Conservation (phyloP, 495 filamentous ascomycete species). For the Xylaria nigripes region DNA sequence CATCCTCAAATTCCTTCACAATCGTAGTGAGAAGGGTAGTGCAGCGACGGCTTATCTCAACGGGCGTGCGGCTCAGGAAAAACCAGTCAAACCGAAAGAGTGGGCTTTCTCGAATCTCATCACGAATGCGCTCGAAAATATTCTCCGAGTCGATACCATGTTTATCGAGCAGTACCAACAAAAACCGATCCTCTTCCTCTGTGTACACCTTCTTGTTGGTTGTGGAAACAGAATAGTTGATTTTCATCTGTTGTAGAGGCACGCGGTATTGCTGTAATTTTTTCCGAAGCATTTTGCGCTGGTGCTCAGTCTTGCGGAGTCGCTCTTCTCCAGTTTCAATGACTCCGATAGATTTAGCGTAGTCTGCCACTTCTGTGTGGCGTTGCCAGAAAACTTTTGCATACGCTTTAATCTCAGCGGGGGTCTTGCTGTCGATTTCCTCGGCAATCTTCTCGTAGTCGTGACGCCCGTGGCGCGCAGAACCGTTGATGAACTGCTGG, state of each 20-base stretch:
- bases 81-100: slow-evolving; percentile 99
- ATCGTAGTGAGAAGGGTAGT: slow-evolving; percentile 91
- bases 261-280: slow-evolving; percentile 96
- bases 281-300: slow-evolving; percentile 86
- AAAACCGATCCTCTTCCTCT: slow-evolving; percentile 95
- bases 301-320: slow-evolving; percentile 77
- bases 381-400: slow-evolving; percentile 92
- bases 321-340: slow-evolving; percentile 92
- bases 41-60: slow-evolving; percentile 85
- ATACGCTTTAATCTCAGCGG: slow-evolving; percentile 78
- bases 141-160: slow-evolving; percentile 80
- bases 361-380: slow-evolving; percentile 81
- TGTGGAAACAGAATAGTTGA: slow-evolving; percentile 97
- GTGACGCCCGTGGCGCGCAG: slow-evolving; percentile 80
- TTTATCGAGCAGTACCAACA: slow-evolving; percentile 86
- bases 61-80: slow-evolving; percentile 86
- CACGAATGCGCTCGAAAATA: slow-evolving; percentile 77
- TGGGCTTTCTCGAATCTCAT: slow-evolving; percentile 88
- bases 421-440: slow-evolving; percentile 85
- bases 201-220: slow-evolving; percentile 99
- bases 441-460: slow-evolving; percentile 76
- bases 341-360: slow-evolving; percentile 72
- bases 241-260: slow-evolving; percentile 92
- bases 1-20: slow-evolving; percentile 81
- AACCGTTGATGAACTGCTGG: slow-evolving; percentile 94